Conservation (phyloP, 495 filamentous ascomycete genomes). For the Neurospora sp. region DNA sequence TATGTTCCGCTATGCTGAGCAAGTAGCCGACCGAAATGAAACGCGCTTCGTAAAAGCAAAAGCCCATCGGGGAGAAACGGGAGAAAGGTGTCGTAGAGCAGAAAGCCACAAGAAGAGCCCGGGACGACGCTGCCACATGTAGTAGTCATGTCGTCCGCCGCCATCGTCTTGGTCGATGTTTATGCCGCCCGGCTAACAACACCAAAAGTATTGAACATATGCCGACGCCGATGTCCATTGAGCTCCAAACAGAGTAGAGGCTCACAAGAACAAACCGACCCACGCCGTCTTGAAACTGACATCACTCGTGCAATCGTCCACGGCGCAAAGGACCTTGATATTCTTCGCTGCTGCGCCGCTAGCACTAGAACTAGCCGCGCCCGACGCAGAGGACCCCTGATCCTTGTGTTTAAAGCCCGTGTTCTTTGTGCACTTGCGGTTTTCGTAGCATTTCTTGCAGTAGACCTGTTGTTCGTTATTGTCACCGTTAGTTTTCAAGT, state of each 20-base stretch:
- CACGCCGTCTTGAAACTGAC: constrained; percentile 7
- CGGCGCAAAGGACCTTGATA: constrained; percentile 25
- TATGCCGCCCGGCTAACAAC: background rate
- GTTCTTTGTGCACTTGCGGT: constrained; percentile 18
- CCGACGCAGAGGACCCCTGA: background rate
- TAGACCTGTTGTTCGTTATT: constrained; percentile 29
- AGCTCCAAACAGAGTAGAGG: background rate
- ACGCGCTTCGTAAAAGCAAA: background rate
- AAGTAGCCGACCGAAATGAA: background rate
- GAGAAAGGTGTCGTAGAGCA: background rate
- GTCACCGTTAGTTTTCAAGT: background rate
- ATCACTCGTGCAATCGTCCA: constrained; percentile 33
- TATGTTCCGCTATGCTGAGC: background rate
- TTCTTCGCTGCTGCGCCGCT: background rate
- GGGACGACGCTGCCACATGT: background rate
- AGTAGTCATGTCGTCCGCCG: background rate
- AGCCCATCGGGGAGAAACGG: background rate
- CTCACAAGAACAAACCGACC: background rate
- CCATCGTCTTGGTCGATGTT: background rate
- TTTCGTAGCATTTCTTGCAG: constrained; percentile 35
- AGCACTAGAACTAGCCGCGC: constrained; percentile 8
- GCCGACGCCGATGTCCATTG: background rate
- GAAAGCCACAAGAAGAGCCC: background rate
- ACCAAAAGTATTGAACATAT: background rate
- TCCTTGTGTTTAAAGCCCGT: constrained; percentile 6